These are phyloP conservation scores for Cladorrhinum sp. DNA, from an alignment of 2,329 filamentous ascomycete species.

Conservation along the genomic window DNA sequence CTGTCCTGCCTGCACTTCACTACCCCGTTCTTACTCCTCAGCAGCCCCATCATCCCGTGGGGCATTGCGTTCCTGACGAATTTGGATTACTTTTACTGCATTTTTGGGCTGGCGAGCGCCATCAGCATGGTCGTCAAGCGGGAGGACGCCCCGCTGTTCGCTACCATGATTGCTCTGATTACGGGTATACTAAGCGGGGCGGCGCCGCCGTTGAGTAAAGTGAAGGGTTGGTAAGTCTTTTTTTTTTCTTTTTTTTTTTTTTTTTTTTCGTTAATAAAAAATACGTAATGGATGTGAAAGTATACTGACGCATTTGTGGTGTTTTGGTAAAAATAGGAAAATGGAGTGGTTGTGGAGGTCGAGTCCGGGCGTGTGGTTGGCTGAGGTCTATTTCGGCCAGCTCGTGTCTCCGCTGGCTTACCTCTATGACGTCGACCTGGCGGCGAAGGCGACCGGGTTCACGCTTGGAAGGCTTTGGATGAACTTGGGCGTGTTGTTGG, in stretches of 20 bases:
- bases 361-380: slow-evolving; percentile 53
- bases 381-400: slow-evolving; percentile 54
- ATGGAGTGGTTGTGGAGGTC: slow-evolving; percentile 55
- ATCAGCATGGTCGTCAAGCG: slow-evolving; percentile 53
- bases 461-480: slow-evolving; percentile 41
- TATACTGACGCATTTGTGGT: not conserved
- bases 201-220: slow-evolving; percentile 47
- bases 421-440: slow-evolving; percentile 49
- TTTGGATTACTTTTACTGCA: slow-evolving; percentile 55
- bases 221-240: slow-evolving; percentile 42
- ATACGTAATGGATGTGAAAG: not conserved
- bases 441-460: slow-evolving; percentile 43
- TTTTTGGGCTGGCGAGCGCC: slow-evolving; percentile 53
- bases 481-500: slow-evolving; percentile 44
- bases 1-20: slow-evolving; percentile 55
- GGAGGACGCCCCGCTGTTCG: slow-evolving; percentile 55
- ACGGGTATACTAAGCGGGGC: slow-evolving; percentile 53
- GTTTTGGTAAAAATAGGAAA: slow-evolving; percentile 24
- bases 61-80: slow-evolving; percentile 48
- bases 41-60: slow-evolving; percentile 50
- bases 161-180: slow-evolving; percentile 53
- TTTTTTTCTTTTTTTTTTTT: no score
- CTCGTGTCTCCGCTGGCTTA: slow-evolving; percentile 48
- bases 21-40: slow-evolving; percentile 46
- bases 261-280: no score